Evolutionary conservation across 2,329 filamentous ascomycete genomes (phyloP).

Genomic region (Metarhizium brunneum): DNA sequence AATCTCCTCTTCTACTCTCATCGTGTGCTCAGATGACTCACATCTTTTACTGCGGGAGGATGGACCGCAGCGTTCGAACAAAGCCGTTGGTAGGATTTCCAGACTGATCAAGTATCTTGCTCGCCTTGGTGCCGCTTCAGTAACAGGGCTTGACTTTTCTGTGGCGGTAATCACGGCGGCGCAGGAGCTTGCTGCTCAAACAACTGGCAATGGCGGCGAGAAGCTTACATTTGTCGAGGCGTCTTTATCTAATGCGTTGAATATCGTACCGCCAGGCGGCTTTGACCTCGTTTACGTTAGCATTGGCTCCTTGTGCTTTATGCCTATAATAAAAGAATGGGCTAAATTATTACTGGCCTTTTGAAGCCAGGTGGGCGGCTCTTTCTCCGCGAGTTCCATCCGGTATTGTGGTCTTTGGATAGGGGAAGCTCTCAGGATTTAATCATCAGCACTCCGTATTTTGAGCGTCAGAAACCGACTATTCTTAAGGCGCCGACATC

Average conservation of each 20-base stretch:
- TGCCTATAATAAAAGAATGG: slow-evolving; percentile 7
- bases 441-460: slow-evolving; percentile 8
- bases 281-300: slow-evolving; percentile 11
- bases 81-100: too few relatives aligned
- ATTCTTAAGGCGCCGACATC: slow-evolving; percentile 3
- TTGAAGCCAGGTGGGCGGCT: slow-evolving; percentile 8
- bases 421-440: neutral
- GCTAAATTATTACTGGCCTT: slow-evolving; percentile 6
- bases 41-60: too few relatives aligned
- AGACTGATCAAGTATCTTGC: too few relatives aligned
- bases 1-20: too few relatives aligned
- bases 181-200: too few relatives aligned
- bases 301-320: slow-evolving; percentile 11
- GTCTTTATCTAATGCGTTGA: slow-evolving; percentile 5
- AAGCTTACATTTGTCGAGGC: neutral
- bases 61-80: too few relatives aligned
- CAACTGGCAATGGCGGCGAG: too few relatives aligned
- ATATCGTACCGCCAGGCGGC: neutral
- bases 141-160: slow-evolving; percentile 11
- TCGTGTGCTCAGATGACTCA: too few relatives aligned
- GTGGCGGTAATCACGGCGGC: slow-evolving; percentile 5
- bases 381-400: slow-evolving; percentile 10
- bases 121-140: slow-evolving; percentile 6
- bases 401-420: slow-evolving; percentile 8
- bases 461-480: slow-evolving; percentile 7